phyloP scores from a whole-genome alignment of 495 filamentous ascomycete species.

The Cercophora samala region DNA sequence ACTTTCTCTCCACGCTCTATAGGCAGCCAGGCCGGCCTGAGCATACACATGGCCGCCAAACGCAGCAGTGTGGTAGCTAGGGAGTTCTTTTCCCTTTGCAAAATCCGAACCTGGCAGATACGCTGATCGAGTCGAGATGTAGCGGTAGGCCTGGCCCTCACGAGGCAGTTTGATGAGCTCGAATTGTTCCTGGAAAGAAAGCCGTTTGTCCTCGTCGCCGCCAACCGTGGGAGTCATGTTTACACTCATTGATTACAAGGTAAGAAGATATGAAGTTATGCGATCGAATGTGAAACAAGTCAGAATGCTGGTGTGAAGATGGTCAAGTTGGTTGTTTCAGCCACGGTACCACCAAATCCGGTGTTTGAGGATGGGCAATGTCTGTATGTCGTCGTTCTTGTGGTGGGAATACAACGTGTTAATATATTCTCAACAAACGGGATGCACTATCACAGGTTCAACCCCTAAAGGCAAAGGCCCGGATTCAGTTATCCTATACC shows the following conservation, averaged over 20 bases:
- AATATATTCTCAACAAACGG: background rate
- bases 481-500: background rate
- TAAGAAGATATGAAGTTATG: too few species aligned
- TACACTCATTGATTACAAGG: background rate
- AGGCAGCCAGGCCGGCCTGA: constrained; percentile 61
- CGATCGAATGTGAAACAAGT: too few species aligned
- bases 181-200: constrained; percentile 41
- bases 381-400: background rate
- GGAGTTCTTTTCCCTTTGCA: constrained; percentile 15
- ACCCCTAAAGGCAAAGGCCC: background rate
- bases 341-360: background rate
- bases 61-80: constrained; percentile 30
- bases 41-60: constrained; percentile 69
- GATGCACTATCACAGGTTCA: background rate
- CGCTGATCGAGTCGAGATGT: constrained; percentile 36
- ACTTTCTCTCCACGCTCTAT: constrained; percentile 45
- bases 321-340: background rate
- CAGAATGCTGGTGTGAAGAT: background rate
- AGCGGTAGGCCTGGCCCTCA: constrained; percentile 28
- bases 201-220: constrained; percentile 21
- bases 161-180: constrained; percentile 35
- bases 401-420: background rate
- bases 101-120: constrained; percentile 35
- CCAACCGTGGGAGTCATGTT: constrained; percentile 12
- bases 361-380: background rate